Base-by-base conservation (phyloP, 1,284 basidiomycete species). In the Boletellus dicymbophilus region DNA sequence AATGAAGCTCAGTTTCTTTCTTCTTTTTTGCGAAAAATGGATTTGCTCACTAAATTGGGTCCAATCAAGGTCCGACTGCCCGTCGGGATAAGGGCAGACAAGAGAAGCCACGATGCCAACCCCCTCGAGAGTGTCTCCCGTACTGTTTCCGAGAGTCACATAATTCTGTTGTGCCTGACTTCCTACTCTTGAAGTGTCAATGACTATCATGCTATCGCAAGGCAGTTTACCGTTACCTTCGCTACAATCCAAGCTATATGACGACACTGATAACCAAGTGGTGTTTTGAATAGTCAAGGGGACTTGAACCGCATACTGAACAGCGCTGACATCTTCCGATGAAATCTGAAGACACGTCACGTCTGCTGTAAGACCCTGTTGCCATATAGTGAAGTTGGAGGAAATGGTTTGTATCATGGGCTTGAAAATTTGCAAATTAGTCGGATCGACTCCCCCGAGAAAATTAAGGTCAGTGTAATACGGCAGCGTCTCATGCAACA, bases 341-440 rank as follows among this genome's bases (percentile, higher is more conserved):
- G 18, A 12, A 13, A 38, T 31, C 25, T 16, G 25, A n/a, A 25
- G 9, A n/a, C 53, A 54, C 10, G 20, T 39, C 37, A 54, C 39
- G 8, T 54, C 22, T 12, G 53, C 53, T 15, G 52, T 54, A 6
- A 54, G 36, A 18, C 53, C 53, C 11, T 54, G 53, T 28, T 54
- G 53, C n/a, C 5, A 18, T 9, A 54, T n/a, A 3, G 53, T 31
- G n/a, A 37, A 54, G 37, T 49, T 54, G n/a, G 16, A 41, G 0
- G 41, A 11, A 25, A 43, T 6, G 8, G 11, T 8, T 22, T 40
- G 52, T 44, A 38, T 1, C 15, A 16, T 22, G 18, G 21, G 44
- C 4, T 28, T 15, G 6, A 6, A 18, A 39, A 39, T 12, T 20
- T 9, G 12, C 2, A 46, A 10, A 21, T 33, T 38, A 4, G 37